These are phyloP conservation scores for Sugiyamaella neomexicana DNA, from an alignment of 1,139 yeast species.

Conservation along the genomic window DNA sequence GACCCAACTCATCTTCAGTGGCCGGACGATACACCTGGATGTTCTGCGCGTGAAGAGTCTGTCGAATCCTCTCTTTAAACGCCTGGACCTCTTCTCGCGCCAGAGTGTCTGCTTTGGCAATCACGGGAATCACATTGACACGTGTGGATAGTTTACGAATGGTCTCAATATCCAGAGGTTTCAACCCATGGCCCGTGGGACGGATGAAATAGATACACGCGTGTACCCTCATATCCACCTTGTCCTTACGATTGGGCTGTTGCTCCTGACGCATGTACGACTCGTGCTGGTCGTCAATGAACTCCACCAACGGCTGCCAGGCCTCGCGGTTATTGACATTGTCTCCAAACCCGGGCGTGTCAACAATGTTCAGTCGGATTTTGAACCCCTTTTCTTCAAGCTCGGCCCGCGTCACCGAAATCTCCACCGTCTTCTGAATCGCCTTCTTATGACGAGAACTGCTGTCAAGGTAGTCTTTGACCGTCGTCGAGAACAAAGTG, in stretches of 20 bases:
- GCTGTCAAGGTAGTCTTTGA: conserved; percentile 65
- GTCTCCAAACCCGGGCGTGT: conserved; percentile 98
- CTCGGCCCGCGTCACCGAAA: conserved; percentile 84
- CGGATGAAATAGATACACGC: conserved; percentile 93
- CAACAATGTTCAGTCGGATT: conserved; percentile 82
- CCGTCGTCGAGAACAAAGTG: conserved; percentile 66
- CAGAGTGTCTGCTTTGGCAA: conserved; percentile 92
- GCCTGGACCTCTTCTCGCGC: conserved; percentile 76
- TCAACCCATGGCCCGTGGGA: conserved; percentile 93
- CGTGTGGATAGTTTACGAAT: conserved; percentile 86
- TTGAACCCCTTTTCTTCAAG: conserved; percentile 90
- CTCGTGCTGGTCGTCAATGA: conserved; percentile 96
- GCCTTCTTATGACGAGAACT: conserved; percentile 68
- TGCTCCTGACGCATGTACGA: conserved; percentile 93
- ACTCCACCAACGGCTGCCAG: conserved; percentile 92
- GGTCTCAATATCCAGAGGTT: conserved; percentile 91
- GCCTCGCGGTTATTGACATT: conserved; percentile 89
- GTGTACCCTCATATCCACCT: conserved; percentile 80
- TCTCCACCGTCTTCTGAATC: conserved; percentile 85
- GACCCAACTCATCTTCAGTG: conserved; percentile 29
- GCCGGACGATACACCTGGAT: conserved; percentile 91
- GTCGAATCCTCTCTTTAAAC: conserved; percentile 83
- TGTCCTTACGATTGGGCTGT: conserved; percentile 72
- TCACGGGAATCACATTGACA: conserved; percentile 90
- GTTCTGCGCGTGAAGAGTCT: conserved; percentile 87